Evolutionary conservation across 345 rosid genomes (phyloP), one percentile per base, ranked within the genome.

Genomic region (Clausena lansium): DNA sequence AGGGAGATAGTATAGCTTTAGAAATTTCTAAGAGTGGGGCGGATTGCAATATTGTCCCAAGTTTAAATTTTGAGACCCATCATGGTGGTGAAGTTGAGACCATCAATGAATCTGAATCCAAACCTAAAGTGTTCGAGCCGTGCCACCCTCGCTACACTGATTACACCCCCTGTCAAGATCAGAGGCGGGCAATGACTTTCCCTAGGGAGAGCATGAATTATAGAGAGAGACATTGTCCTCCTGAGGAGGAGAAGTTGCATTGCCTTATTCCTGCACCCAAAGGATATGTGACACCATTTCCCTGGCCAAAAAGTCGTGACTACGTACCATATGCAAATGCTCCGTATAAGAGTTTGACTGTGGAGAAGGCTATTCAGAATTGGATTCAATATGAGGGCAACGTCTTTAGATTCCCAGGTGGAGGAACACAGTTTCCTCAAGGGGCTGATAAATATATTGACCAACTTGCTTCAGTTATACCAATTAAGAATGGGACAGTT

Each of bases 241-340:
- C 88, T 0, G 88, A 93, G 75, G 83, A 83, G 15, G 87, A 91
- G 88, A 97, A 97, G 80, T 77, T 94, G 6, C 96, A 80, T 50
- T 97, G 98, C 76, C 88, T 97, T 67, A 79, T 97, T 38, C 98
- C 99, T 0, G 99, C 98, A 0, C 99, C 99, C 17, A 85, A 94
- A 57, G 98, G 99, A 75, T 97, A 97, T 41, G 98, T 94, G 2
- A 94, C 98, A 14, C 99, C 99, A 4, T 97, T 97, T 79, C 88
- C 96, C 22, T 97, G 99, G 99, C 99, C 99, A 1, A 97, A 94
- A 89, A 97, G 99, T 81, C 90, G 99, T 63, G 98, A 97, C 25
- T 97, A 92, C 33, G 99, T 97, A 14, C 99, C 98, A 30, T 97
- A 83, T 84, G 99, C 98, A 35, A 97, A 97, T 88, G 99, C 99